Base-by-base conservation (phyloP, 208 protist genomes). In the Willaertia magna region DNA sequence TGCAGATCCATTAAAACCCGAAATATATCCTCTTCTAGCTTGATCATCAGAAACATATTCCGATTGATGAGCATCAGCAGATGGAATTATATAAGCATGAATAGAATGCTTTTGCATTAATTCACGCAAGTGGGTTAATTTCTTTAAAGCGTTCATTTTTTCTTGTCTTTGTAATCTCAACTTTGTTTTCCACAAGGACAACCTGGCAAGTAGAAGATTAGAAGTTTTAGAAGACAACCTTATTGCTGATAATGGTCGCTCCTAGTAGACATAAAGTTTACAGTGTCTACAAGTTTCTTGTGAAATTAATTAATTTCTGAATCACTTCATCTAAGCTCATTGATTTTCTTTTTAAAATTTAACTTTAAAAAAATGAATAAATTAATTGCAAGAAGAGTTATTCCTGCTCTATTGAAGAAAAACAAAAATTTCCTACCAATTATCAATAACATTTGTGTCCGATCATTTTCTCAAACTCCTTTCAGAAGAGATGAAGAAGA, bases 1-100 rank as follows among this genome's bases (percentile, higher is more conserved):
- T 2, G 97, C 92, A 42, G 94, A 98, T 81, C 98, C 98, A 46
- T 88, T 90, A 89, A 99, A 99, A 86, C 96, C 93, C 51, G 94
- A 95, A 79, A 99, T 86, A 86, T 95, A 98, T 4, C 92, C 93
- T 52, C 95, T 92, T 34, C 95, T 91, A 85, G 98, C 90, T 87
- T 97, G 93, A 84, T 88, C 87, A 11, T 89, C 85, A 1, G 94
- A 93, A 39, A 96, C 91, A 91, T 99, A 99, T 88, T 99, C 97
- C 26, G 26, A 34, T 26, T 34, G 96, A 92, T 98, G 96, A 2
- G 94, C 91, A 90, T 99, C 96, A 86, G 91, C 93, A 81, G 87
- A 93, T 39, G 95, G 95, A 1, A 98, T 89, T 48, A 98, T 89
- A 84, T 97, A 94, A 0, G 95, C 96, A 11, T 87, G 83, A 34